These are phyloP conservation scores for Penicillium crustosum DNA, from an alignment of 2,329 filamentous ascomycete genomes.

Conservation along the genomic window DNA sequence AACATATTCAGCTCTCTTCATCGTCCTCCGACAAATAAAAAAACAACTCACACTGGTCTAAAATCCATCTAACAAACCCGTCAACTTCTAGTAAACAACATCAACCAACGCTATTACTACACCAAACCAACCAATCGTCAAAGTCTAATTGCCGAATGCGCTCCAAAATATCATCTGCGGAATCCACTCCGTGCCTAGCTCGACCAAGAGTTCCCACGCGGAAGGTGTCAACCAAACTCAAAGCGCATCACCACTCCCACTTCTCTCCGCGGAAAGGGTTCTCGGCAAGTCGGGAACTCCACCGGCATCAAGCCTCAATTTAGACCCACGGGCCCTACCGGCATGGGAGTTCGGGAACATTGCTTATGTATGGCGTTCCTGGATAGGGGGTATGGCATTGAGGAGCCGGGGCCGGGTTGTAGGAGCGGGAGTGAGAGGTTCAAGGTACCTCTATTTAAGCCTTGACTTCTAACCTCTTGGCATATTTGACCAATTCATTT, in stretches of 20 bases:
- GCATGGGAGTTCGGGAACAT: conserved; percentile 16
- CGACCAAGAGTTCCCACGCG: neutral
- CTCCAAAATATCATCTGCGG: neutral
- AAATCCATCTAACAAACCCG: neutral
- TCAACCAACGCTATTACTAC: no score
- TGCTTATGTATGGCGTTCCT: neutral
- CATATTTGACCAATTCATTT: neutral
- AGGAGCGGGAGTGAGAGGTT: neutral
- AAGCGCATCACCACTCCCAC: neutral
- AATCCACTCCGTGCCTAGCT: conserved; percentile 1
- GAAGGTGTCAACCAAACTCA: neutral
- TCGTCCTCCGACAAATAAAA: neutral
- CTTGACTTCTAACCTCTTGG: neutral
- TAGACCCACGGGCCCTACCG: conserved; percentile 6
- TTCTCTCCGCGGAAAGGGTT: conserved; percentile 13
- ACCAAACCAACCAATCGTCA: neutral
- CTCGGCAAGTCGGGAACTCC: conserved; percentile 13
- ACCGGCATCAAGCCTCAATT: neutral
- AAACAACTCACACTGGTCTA: neutral
- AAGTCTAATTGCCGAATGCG: neutral
- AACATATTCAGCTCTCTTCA: neutral
- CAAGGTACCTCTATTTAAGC: neutral
- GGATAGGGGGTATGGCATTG: conserved; percentile 3
- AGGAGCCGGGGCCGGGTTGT: neutral
- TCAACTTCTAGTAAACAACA: neutral